Base-by-base conservation (phyloP, 306 rosid species). In the Ormosia semicastrata region DNA sequence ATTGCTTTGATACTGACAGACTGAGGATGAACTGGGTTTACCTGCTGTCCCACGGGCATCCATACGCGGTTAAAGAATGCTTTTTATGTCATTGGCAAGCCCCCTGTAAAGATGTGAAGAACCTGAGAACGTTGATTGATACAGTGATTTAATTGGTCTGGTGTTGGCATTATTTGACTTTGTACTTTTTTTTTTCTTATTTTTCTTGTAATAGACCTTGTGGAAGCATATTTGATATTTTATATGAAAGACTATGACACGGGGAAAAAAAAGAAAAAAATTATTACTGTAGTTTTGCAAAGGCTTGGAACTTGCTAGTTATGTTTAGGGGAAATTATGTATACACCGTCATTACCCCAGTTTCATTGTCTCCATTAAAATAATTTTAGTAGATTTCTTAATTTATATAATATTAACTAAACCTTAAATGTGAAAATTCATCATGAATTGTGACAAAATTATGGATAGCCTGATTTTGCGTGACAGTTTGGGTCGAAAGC, bases 31-130 rank as follows among this genome's bases (percentile, higher is more conserved):
- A 85, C 64, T 92, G 75, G 99, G 97, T 59, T 92, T 95, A 80
- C 98, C 99, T n/a, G 79, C 98, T 50, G 98, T 92, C 14, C 98
- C 99, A 7, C 93, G 92, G 76, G 91, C 99, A 73, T 78, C 97
- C 1, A 17, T 95, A 53, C 97, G 98, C 3, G 97, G 85, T 78
- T 95, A 86, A 82, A 41, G 79, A 79, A 57, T 50, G 39, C 30
- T 30, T 59, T 60, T 30, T 52, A 41, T 43, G 47, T 24, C 43
- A 7, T 67, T 34, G 56, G 81, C 62, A 41, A 79, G 59, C 85
- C 36, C 86, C 83, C 30, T 86, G 91, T 91, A 84, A 79, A 77
- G 89, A 78, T 90, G 94, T 91, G 96, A 87, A 91, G 86, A 86
- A 88, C 62, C 79, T 80, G 59, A 40, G 52, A 60, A 78, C 18